phyloP scores from a whole-genome alignment of 108 stramenopile genomes.

The Nitzschia sp. region DNA sequence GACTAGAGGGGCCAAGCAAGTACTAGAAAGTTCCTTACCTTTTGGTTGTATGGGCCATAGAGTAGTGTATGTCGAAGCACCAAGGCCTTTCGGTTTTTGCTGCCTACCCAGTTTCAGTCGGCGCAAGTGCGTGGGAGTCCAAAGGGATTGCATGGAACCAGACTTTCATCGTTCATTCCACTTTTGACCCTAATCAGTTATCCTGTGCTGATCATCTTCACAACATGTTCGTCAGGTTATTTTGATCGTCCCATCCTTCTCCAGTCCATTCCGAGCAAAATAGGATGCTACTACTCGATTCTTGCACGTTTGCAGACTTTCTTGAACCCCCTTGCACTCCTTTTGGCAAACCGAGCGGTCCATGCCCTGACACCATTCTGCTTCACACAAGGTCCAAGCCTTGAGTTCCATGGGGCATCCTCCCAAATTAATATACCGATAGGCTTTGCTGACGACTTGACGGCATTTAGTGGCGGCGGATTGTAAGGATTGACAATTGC shows the following conservation, averaged over 20 bases:
- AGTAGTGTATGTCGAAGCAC: no score
- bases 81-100: no score
- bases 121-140: no score
- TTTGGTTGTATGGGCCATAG: no score
- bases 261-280: constrained; percentile 11
- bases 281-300: background rate
- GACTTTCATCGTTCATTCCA: no score
- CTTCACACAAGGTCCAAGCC: constrained; percentile 26
- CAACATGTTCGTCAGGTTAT: no score
- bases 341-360: constrained; percentile 13
- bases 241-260: constrained; percentile 23
- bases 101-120: no score
- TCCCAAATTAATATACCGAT: constrained; percentile 40
- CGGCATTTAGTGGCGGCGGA: constrained; percentile 17
- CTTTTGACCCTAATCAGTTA: no score
- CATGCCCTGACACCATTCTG: constrained; percentile 35
- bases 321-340: constrained; percentile 35
- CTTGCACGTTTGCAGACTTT: constrained; percentile 22
- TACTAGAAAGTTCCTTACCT: no score
- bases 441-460: constrained; percentile 23
- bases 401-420: constrained; percentile 39
- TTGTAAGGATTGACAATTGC: background rate
- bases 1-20: no score
- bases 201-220: no score
- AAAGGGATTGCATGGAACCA: no score